These are phyloP conservation scores for Rhizopogon sp. DNA, from an alignment of 768 basidiomycete genomes.

Conservation along the genomic window DNA sequence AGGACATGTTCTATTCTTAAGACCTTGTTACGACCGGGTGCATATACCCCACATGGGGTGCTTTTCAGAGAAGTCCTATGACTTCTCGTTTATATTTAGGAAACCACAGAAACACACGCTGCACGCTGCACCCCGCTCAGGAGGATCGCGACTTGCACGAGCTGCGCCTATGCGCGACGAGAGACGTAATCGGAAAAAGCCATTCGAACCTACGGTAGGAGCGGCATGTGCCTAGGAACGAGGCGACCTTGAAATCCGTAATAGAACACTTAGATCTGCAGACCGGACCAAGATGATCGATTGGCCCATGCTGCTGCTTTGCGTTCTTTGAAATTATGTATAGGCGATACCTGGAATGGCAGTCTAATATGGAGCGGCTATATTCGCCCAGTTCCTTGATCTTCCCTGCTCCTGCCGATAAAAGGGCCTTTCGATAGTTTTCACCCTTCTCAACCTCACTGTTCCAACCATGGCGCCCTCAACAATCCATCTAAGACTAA, in stretches of 20 bases:
- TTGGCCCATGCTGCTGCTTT: neutral
- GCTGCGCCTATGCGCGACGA: too few relatives aligned
- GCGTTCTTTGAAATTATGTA: too few relatives aligned
- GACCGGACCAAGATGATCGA: neutral
- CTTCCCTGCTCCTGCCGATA: neutral
- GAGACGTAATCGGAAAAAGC: too few relatives aligned
- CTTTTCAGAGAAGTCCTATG: too few relatives aligned
- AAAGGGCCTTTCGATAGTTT: neutral
- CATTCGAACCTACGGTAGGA: neutral
- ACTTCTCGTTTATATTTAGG: too few relatives aligned
- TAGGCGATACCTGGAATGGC: neutral
- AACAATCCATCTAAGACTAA: constrained; percentile 27
- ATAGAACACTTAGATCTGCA: neutral
- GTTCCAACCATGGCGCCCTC: constrained; percentile 16
- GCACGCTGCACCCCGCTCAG: neutral
- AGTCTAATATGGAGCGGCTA: neutral
- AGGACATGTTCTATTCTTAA: too few relatives aligned
- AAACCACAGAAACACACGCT: neutral
- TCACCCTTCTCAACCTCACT: neutral
- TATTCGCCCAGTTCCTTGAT: neutral
- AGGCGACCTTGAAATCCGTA: neutral
- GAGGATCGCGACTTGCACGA: neutral
- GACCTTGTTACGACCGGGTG: too few relatives aligned
- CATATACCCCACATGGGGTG: too few relatives aligned
- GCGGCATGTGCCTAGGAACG: too few relatives aligned